Evolutionary conservation across 1,139 yeast species (phyloP).

Genomic region (Candida neerlandica): DNA sequence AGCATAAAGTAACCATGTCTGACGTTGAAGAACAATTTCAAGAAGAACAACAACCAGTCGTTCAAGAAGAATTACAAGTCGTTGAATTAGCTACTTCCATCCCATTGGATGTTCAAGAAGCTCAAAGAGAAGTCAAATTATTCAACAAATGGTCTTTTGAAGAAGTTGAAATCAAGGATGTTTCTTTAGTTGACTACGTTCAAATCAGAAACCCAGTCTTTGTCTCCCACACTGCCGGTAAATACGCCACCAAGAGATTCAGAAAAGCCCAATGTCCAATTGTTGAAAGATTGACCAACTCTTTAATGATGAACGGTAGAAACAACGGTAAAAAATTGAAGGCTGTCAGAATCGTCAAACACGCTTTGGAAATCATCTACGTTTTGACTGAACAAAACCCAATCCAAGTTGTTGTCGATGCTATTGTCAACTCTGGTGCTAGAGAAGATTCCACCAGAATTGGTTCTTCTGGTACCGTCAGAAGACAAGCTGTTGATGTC

Average conservation of each 20-base stretch:
- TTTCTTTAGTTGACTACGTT: constrained; percentile 97
- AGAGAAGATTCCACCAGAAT: constrained; percentile 99
- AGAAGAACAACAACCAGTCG: constrained; percentile 53
- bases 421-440: constrained; percentile 99
- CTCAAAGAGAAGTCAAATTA: constrained; percentile 94
- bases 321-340: constrained; percentile 99
- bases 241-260: constrained; percentile 99
- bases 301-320: constrained; percentile 99
- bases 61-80: constrained; percentile 74
- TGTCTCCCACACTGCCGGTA: constrained; percentile 99
- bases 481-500: constrained; percentile 99
- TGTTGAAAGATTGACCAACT: constrained; percentile 98
- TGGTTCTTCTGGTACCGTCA: constrained; percentile 99
- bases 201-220: constrained; percentile 98
- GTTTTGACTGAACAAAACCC: constrained; percentile 99
- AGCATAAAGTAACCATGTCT: constrained; percentile 37
- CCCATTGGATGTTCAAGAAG: constrained; percentile 96
- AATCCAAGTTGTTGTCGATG: constrained; percentile 98
- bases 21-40: constrained; percentile 53
- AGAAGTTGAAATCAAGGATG: constrained; percentile 96
- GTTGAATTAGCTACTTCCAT: constrained; percentile 91
- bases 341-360: constrained; percentile 99
- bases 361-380: constrained; percentile 96
- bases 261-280: constrained; percentile 99
- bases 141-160: constrained; percentile 99